These are phyloP conservation scores for Ambrosiella beaveri DNA, from an alignment of 2,329 filamentous ascomycete species.

Conservation along the genomic window DNA sequence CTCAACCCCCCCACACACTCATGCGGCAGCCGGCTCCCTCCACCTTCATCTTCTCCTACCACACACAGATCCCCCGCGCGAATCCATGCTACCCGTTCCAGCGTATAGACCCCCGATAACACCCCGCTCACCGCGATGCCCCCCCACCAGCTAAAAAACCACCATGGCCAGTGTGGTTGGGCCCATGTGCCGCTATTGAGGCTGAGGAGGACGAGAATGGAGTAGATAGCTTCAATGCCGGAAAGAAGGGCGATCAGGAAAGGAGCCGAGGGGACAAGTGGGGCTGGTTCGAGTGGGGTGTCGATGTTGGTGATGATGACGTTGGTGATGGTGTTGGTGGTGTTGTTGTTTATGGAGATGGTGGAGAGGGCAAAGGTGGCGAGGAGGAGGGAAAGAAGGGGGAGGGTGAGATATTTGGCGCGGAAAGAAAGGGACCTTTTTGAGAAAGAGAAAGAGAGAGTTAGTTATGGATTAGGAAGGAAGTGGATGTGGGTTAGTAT, in stretches of 20 bases:
- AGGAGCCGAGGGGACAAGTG: background rate
- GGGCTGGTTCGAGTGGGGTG: background rate
- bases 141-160: slow-evolving; percentile 1
- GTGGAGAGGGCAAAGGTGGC: slow-evolving; percentile 6
- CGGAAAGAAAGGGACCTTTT: background rate
- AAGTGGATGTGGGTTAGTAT: no score
- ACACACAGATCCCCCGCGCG: slow-evolving; percentile 1
- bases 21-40: background rate
- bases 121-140: background rate
- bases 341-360: slow-evolving; percentile 4
- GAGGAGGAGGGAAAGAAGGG: background rate
- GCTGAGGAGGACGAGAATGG: background rate
- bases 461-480: no score
- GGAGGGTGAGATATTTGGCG: background rate
- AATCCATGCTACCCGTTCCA: slow-evolving; percentile 3
- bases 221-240: slow-evolving; percentile 2
- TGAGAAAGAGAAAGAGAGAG: background rate
- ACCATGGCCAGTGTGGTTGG: background rate
- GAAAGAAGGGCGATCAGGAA: slow-evolving; percentile 8
- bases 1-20: slow-evolving; percentile 4
- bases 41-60: background rate
- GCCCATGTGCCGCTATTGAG: background rate
- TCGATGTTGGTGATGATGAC: background rate
- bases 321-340: background rate
- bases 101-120: background rate